These are phyloP conservation scores for Colletotrichum cuscutae DNA, from an alignment of 2,329 filamentous ascomycete species.

Conservation along the genomic window DNA sequence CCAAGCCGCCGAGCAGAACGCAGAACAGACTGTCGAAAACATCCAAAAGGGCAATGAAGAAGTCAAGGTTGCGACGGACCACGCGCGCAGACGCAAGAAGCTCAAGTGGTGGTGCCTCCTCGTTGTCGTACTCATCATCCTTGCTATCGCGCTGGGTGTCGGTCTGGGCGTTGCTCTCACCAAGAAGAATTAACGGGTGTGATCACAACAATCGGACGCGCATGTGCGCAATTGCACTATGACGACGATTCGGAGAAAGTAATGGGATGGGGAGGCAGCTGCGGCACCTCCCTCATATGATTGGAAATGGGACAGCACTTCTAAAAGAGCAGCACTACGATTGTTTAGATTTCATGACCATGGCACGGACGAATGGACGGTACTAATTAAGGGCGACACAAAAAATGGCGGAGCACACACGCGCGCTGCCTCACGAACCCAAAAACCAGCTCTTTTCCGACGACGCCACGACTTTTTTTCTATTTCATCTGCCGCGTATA, in stretches of 20 bases:
- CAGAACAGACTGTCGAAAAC: slow-evolving; percentile 72
- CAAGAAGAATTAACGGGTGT: slow-evolving; percentile 20
- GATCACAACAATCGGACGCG: not conserved
- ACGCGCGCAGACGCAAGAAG: slow-evolving; percentile 74
- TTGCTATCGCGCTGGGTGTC: slow-evolving; percentile 65
- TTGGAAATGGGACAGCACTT: slow-evolving; percentile 9
- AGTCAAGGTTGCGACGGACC: slow-evolving; percentile 74
- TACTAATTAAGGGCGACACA: slow-evolving; percentile 12
- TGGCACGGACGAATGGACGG: slow-evolving; percentile 6
- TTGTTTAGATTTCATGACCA: slow-evolving; percentile 32
- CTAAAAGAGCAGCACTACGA: slow-evolving; percentile 17
- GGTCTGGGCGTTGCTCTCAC: slow-evolving; percentile 56
- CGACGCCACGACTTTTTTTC: slow-evolving; percentile 17
- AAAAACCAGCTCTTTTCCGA: slow-evolving; percentile 1
- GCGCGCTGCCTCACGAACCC: not conserved
- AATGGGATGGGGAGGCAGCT: not conserved
- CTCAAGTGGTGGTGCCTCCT: slow-evolving; percentile 85
- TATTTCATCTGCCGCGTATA: slow-evolving; percentile 6
- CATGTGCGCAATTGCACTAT: not conserved
- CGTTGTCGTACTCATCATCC: slow-evolving; percentile 67
- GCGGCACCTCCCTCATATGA: not conserved
- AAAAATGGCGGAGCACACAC: not conserved
- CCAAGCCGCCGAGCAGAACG: slow-evolving; percentile 70
- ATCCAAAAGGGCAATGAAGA: slow-evolving; percentile 76
- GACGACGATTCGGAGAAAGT: not conserved